phyloP scores from a whole-genome alignment of 2,329 filamentous ascomycete species.

The Curvularia spicifera region DNA sequence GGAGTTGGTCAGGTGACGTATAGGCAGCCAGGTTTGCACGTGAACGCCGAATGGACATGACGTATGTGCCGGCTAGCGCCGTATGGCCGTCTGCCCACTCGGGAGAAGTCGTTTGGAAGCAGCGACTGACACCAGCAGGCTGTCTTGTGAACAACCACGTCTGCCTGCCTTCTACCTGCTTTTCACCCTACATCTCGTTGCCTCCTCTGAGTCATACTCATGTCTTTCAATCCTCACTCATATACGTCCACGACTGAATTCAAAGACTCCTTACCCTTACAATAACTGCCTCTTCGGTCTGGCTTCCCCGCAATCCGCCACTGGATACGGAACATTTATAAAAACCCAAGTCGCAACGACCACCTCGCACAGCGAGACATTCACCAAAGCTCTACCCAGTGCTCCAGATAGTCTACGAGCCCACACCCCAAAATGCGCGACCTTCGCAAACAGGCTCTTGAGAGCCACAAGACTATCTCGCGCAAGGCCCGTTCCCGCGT shows the following conservation, averaged over 20 bases:
- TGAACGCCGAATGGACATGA: constrained; percentile 17
- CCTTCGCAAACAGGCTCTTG: constrained; percentile 70
- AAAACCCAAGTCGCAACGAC: constrained; percentile 14
- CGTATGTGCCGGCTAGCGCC: constrained; percentile 27
- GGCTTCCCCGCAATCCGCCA: constrained; percentile 34
- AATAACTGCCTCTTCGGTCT: constrained; percentile 36
- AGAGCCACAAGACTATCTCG: constrained; percentile 75
- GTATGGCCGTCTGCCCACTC: constrained; percentile 16
- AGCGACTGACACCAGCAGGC: constrained; percentile 14
- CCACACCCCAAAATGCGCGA: constrained; percentile 61
- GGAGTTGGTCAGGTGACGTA: neutral
- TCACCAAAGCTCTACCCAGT: neutral
- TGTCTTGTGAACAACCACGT: constrained; percentile 15
- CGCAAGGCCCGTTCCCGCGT: constrained; percentile 68
- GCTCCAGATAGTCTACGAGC: neutral
- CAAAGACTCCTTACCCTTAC: constrained; percentile 41
- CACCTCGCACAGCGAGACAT: neutral
- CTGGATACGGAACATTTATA: constrained; percentile 12
- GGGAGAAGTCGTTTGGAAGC: constrained; percentile 17
- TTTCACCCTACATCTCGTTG: constrained; percentile 11
- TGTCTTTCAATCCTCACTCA: constrained; percentile 42
- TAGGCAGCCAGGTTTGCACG: neutral
- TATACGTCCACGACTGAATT: constrained; percentile 37
- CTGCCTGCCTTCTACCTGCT: constrained; percentile 14
- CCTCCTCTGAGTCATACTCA: constrained; percentile 39